These are phyloP conservation scores for Tephrocybe sp. DNA, from an alignment of 768 basidiomycete species.

Conservation along the genomic window DNA sequence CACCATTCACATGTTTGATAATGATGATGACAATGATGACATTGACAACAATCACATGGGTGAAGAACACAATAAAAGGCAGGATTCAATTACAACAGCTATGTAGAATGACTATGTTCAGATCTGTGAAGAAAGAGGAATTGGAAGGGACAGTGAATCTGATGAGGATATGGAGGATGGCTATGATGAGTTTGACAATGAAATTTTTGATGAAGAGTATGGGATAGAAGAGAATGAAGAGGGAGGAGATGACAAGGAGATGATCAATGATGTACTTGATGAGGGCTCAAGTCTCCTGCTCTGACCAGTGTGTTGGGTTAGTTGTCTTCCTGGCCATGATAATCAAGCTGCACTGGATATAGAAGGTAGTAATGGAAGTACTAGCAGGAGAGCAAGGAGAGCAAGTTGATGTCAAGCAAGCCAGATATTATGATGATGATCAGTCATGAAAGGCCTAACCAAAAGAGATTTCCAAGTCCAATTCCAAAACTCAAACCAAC, in stretches of 20 bases:
- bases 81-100: constrained; percentile 17
- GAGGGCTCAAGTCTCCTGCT: no score
- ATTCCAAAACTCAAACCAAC: no score
- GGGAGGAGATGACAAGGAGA: background rate
- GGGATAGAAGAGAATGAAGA: background rate
- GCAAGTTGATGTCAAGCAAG: no score
- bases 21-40: background rate
- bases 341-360: no score
- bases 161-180: background rate
- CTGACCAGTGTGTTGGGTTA: no score
- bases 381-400: no score
- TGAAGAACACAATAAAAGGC: background rate
- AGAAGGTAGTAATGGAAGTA: no score
- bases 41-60: background rate
- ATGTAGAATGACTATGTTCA: constrained; percentile 21
- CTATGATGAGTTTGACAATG: background rate
- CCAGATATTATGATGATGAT: no score
- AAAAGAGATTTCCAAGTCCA: no score
- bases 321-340: no score
- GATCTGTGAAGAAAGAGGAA: background rate
- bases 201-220: background rate
- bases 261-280: no score
- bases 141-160: background rate
- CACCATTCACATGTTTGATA: background rate
- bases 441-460: no score